Conservation (phyloP, 805 yeast species). For the Saturnispora bothae region DNA sequence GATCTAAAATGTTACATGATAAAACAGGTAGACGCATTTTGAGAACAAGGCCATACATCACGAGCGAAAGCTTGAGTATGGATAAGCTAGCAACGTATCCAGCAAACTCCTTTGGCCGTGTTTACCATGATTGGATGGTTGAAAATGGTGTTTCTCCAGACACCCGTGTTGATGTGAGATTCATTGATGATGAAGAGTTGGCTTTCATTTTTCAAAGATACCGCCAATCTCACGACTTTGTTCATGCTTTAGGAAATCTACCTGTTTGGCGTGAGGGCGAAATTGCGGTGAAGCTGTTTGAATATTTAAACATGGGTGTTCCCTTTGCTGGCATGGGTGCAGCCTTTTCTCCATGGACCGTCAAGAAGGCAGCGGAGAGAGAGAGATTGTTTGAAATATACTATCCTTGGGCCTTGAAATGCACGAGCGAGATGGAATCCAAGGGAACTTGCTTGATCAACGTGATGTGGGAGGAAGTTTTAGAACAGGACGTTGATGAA, state of each 20-base stretch:
- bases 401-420: conserved; percentile 77
- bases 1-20: conserved; percentile 66
- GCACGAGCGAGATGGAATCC: conserved; percentile 42
- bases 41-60: conserved; percentile 73
- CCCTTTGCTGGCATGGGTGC: conserved; percentile 96
- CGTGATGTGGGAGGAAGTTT: conserved; percentile 83
- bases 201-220: conserved; percentile 92
- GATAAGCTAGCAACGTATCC: conserved; percentile 52
- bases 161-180: conserved; percentile 79
- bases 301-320: conserved; percentile 81
- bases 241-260: conserved; percentile 81
- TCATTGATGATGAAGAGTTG: conserved; percentile 78
- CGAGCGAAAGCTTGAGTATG: conserved; percentile 57
- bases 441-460: conserved; percentile 65
- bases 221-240: conserved; percentile 94
- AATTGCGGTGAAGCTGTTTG: conserved; percentile 84
- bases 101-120: conserved; percentile 60
- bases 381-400: conserved; percentile 56
- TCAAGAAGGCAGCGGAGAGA: conserved; percentile 48
- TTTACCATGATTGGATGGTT: conserved; percentile 74
- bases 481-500: conserved; percentile 63
- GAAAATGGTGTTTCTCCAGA: conserved; percentile 90
- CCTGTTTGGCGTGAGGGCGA: conserved; percentile 96
- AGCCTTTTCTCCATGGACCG: conserved; percentile 73
- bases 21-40: conserved; percentile 68